Conservation (phyloP, 2,329 filamentous ascomycete genomes). For the Ophiostoma piceae region DNA sequence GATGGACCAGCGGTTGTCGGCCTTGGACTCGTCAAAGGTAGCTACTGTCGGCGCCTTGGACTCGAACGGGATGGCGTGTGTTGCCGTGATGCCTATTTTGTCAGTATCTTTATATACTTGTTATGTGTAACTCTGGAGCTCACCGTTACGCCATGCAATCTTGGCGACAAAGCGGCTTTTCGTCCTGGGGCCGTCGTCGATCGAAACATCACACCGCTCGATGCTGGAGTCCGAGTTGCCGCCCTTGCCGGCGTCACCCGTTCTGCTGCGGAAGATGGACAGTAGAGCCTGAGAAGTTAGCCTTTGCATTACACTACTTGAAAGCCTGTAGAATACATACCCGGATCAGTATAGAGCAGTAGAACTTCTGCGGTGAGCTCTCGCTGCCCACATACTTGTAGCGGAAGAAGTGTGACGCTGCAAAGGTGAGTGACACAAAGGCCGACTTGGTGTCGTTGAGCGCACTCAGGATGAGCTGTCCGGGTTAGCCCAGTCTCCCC, state of each 20-base stretch:
- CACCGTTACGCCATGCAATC: conserved; percentile 68
- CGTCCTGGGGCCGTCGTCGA: conserved; percentile 65
- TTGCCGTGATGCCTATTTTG: conserved; percentile 62
- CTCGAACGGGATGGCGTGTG: conserved; percentile 71
- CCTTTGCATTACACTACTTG: not conserved
- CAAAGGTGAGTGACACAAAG: conserved; percentile 67
- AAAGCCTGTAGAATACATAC: conserved; percentile 36
- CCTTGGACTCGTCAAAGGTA: conserved; percentile 62
- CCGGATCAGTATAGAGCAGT: conserved; percentile 69
- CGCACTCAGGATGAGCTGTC: conserved; percentile 65
- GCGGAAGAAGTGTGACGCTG: conserved; percentile 62
- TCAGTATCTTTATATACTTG: not conserved
- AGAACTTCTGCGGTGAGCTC: conserved; percentile 57
- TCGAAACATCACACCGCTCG: conserved; percentile 66
- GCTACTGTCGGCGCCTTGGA: conserved; percentile 68
- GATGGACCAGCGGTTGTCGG: conserved; percentile 67
- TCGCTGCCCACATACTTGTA: conserved; percentile 59
- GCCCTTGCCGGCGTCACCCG: conserved; percentile 49
- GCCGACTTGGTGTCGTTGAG: conserved; percentile 77
- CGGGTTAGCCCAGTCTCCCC: not conserved
- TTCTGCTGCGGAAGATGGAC: conserved; percentile 67
- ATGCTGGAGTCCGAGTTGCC: conserved; percentile 64
- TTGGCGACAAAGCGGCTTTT: conserved; percentile 70
- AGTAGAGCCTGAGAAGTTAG: conserved; percentile 52
- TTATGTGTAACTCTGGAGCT: no score